Percentiles rank a stretch among this genome's conserved stretches.
Conservation (phyloP, 140 eudicot species). For the Bidens hawaiensis region DNA sequence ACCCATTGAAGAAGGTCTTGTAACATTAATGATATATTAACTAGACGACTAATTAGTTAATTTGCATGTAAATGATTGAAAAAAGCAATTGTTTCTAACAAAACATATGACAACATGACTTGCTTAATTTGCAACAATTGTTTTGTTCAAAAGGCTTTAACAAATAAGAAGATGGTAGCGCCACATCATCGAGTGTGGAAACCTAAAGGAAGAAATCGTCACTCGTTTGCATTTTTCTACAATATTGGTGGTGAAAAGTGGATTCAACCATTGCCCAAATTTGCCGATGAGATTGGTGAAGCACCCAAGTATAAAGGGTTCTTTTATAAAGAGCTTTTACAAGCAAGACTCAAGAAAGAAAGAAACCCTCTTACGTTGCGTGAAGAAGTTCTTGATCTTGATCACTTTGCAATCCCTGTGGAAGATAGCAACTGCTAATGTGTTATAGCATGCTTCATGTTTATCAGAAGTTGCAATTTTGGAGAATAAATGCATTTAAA, state of each 20-base stretch:
- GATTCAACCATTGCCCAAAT: conserved; percentile 29
- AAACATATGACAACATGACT: neutral
- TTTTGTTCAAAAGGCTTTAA: conserved; percentile 7
- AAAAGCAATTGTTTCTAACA: no score
- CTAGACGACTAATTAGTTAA: no score
- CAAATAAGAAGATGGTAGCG: conserved; percentile 20
- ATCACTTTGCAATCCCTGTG: conserved; percentile 7
- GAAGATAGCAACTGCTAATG: neutral
- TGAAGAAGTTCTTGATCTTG: conserved; percentile 25
- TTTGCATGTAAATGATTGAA: neutral
- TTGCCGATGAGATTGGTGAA: conserved; percentile 15
- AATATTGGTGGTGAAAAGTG: conserved; percentile 25
- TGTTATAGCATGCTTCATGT: no score
- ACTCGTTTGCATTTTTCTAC: conserved; percentile 22
- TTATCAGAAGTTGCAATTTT: no score
- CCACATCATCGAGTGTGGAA: conserved; percentile 23
- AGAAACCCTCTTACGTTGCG: conserved; percentile 9
- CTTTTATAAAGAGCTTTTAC: conserved; percentile 19
- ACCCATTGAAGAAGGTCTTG: no score
- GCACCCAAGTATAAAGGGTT: conserved; percentile 34
- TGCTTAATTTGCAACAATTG: no score
- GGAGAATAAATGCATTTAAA: no score
- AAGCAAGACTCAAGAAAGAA: conserved; percentile 19
- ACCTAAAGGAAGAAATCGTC: conserved; percentile 20
- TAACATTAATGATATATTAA: no score